These are phyloP conservation scores for Chaetomiaceae sp. DNA, from an alignment of 2,329 filamentous ascomycete species.

Conservation along the genomic window DNA sequence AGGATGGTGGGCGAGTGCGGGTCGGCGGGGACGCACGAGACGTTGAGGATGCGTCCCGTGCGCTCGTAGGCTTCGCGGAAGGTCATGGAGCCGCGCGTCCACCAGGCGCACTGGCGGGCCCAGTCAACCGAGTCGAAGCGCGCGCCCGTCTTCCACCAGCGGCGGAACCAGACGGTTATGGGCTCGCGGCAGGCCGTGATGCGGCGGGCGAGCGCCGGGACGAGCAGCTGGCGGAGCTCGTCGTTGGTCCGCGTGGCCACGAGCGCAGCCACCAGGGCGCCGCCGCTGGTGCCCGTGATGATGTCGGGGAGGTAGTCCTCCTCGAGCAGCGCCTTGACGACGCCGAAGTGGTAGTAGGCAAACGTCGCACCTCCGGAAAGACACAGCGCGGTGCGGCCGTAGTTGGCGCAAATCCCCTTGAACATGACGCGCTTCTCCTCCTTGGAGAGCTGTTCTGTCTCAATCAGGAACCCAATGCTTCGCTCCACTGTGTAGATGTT, in stretches of 20 bases:
- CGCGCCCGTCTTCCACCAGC: conserved; percentile 91
- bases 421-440: conserved; percentile 77
- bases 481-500: conserved; percentile 48
- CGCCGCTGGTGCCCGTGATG: conserved; percentile 93
- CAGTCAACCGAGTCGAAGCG: conserved; percentile 91
- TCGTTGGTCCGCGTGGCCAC: conserved; percentile 87
- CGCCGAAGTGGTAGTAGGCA: conserved; percentile 94
- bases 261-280: conserved; percentile 80
- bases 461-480: conserved; percentile 60
- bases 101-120: conserved; percentile 82
- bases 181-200: conserved; percentile 83
- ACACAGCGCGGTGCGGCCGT: conserved; percentile 85
- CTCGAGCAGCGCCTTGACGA: conserved; percentile 83
- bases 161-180: conserved; percentile 65
- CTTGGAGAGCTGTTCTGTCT: conserved; percentile 58
- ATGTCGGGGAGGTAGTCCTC: conserved; percentile 82
- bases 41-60: conserved; percentile 90
- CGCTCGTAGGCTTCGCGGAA: conserved; percentile 92
- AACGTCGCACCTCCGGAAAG: conserved; percentile 90
- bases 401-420: conserved; percentile 85
- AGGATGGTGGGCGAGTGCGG: conserved; percentile 88
- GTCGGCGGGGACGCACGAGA: conserved; percentile 91
- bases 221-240: conserved; percentile 76
- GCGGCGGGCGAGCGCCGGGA: conserved; percentile 76
- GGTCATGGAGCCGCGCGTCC: conserved; percentile 82